A percentile compares a stretch with the other conserved stretches of the same genome.
phyloP scores from a whole-genome alignment of 352 stramenopile genomes.

The Phytophthora sojae region DNA sequence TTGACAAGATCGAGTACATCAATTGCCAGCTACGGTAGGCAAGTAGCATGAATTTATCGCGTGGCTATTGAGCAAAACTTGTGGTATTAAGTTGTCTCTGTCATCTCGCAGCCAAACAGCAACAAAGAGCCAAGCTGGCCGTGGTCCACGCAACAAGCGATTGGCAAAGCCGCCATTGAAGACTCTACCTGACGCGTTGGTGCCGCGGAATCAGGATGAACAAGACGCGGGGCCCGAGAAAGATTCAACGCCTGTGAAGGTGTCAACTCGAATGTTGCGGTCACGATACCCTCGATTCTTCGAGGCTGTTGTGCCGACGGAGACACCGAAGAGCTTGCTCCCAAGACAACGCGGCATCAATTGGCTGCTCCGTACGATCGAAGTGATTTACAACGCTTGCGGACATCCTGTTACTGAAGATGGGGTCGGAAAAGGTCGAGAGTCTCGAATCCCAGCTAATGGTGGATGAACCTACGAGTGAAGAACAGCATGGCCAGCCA shows the following conservation, averaged over 20 bases:
- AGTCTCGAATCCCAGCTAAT: constrained; percentile 41
- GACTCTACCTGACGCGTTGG: too few relatives aligned
- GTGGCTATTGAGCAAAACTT: not conserved
- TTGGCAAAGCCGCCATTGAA: too few relatives aligned
- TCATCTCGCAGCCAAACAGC: too few relatives aligned
- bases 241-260: not conserved
- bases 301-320: constrained; percentile 37
- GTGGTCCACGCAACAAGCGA: too few relatives aligned
- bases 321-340: constrained; percentile 3
- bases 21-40: constrained; percentile 75
- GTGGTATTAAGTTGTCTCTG: too few relatives aligned
- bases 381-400: constrained; percentile 74
- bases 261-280: constrained; percentile 46
- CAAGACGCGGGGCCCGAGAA: not conserved
- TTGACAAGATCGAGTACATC: constrained; percentile 91
- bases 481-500: constrained; percentile 69
- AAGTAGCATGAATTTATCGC: not conserved
- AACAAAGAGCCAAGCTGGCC: too few relatives aligned
- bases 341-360: constrained; percentile 57
- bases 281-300: constrained; percentile 64
- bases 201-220: too few relatives aligned
- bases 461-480: constrained; percentile 57
- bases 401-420: constrained; percentile 29
- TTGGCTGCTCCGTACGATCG: constrained; percentile 72
- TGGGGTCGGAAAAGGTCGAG: not conserved